phyloP scores from a whole-genome alignment of 1,139 yeast species.

The Zygosaccharomyces pseudobailii region DNA sequence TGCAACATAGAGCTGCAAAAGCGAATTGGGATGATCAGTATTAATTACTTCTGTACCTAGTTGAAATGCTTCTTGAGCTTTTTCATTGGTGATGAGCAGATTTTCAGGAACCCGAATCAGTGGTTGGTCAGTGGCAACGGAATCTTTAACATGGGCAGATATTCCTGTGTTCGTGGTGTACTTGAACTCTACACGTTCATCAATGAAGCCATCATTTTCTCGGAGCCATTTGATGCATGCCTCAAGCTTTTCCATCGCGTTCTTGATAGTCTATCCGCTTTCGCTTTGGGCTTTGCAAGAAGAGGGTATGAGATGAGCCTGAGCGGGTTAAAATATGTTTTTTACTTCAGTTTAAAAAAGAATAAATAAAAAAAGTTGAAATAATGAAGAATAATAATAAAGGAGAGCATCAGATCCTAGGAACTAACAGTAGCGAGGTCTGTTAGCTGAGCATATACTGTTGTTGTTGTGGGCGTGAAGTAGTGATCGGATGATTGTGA shows the following conservation, averaged over 20 bases:
- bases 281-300: too few relatives aligned
- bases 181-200: slow-evolving; percentile 34
- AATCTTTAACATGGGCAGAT: slow-evolving; percentile 37
- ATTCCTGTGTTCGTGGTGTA: slow-evolving; percentile 34
- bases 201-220: slow-evolving; percentile 44
- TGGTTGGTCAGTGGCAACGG: slow-evolving; percentile 17
- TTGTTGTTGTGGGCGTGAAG: slow-evolving; percentile 31
- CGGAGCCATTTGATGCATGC: slow-evolving; percentile 47
- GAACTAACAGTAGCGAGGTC: slow-evolving; percentile 4
- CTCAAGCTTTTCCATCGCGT: slow-evolving; percentile 13
- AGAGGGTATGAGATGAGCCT: not conserved
- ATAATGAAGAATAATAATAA: not conserved
- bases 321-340: too few relatives aligned
- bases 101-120: slow-evolving; percentile 39
- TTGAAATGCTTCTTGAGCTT: slow-evolving; percentile 43
- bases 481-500: slow-evolving; percentile 23
- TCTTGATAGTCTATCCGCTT: not conserved
- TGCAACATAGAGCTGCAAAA: slow-evolving; percentile 47
- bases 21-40: slow-evolving; percentile 37
- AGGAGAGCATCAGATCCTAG: not conserved
- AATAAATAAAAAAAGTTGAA: too few relatives aligned
- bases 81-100: slow-evolving; percentile 40
- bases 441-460: slow-evolving; percentile 23
- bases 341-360: not conserved
- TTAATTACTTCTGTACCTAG: slow-evolving; percentile 12